These are phyloP conservation scores for Monosporascus sp. DNA, from an alignment of 2,329 filamentous ascomycete species.

Conservation along the genomic window DNA sequence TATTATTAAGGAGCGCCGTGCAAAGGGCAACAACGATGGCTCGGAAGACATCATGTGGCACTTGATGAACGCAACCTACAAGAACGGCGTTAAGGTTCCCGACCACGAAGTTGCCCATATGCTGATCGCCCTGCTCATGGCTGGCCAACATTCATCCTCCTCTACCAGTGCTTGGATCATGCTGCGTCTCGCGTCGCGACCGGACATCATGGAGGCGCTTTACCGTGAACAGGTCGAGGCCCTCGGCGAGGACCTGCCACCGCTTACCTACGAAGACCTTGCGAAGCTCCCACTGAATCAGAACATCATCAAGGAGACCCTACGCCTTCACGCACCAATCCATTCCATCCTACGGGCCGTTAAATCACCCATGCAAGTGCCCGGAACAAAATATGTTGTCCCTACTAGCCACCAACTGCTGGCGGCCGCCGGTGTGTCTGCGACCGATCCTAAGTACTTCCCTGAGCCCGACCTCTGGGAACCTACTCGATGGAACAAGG, in stretches of 20 bases:
- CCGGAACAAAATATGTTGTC: conserved; percentile 77
- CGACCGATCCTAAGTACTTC: conserved; percentile 69
- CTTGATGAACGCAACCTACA: conserved; percentile 80
- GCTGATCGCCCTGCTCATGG: conserved; percentile 93
- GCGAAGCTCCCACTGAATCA: conserved; percentile 75
- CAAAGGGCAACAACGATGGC: conserved; percentile 38
- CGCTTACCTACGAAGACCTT: conserved; percentile 72
- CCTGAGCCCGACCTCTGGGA: conserved; percentile 80
- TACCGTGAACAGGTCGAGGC: conserved; percentile 73
- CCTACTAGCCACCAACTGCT: conserved; percentile 77
- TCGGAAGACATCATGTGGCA: conserved; percentile 83
- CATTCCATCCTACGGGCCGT: conserved; percentile 93
- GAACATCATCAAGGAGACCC: conserved; percentile 84
- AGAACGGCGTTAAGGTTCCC: conserved; percentile 71
- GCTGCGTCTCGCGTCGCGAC: conserved; percentile 70
- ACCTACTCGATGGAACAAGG: conserved; percentile 81
- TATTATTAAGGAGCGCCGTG: conserved; percentile 69
- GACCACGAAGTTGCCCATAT: conserved; percentile 85
- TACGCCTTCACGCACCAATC: conserved; percentile 86
- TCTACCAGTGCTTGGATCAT: conserved; percentile 83
- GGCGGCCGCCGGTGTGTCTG: conserved; percentile 77
- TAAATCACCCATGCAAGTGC: conserved; percentile 78
- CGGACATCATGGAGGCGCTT: conserved; percentile 73
- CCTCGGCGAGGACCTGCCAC: conserved; percentile 69
- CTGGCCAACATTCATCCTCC: conserved; percentile 83